A percentile compares a stretch with the other conserved stretches of the same genome.
These are phyloP conservation scores for Colletotrichum cuscutae DNA, from an alignment of 2,329 filamentous ascomycete species.

Conservation along the genomic window DNA sequence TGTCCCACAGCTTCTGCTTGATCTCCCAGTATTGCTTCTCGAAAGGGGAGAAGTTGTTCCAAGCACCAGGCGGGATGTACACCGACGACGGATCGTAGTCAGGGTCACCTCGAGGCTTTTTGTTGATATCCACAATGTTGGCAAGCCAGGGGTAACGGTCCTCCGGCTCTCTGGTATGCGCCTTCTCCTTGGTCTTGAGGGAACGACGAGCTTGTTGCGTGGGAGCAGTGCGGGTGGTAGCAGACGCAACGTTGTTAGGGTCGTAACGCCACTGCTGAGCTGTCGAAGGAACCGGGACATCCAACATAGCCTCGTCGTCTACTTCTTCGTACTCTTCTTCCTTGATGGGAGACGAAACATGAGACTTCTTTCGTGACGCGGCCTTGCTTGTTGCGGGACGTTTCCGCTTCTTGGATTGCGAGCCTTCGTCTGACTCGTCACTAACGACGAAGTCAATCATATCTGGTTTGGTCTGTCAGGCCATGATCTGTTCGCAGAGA, in stretches of 20 bases:
- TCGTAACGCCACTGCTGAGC: constrained; percentile 83
- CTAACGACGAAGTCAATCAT: constrained; percentile 89
- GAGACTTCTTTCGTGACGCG: constrained; percentile 71
- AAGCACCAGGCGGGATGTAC: constrained; percentile 86
- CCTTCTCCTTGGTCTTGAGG: constrained; percentile 68
- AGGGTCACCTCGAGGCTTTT: constrained; percentile 79
- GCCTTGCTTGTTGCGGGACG: constrained; percentile 61
- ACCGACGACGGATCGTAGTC: constrained; percentile 93
- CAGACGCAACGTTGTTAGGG: constrained; percentile 55
- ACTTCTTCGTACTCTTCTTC: constrained; percentile 54
- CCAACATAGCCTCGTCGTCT: constrained; percentile 65
- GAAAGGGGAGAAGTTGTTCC: constrained; percentile 87
- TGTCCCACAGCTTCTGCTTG: constrained; percentile 97
- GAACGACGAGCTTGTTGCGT: constrained; percentile 37
- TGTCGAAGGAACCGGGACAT: constrained; percentile 73
- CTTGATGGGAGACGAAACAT: constrained; percentile 60
- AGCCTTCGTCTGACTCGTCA: constrained; percentile 81
- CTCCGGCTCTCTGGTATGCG: constrained; percentile 84
- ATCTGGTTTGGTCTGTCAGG: constrained; percentile 52
- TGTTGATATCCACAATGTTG: constrained; percentile 85
- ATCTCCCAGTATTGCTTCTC: constrained; percentile 99
- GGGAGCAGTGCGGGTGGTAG: constrained; percentile 6
- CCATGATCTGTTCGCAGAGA: background rate
- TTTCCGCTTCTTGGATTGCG: constrained; percentile 79
- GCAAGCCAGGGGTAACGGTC: constrained; percentile 92